Percentiles rank a stretch among this genome's conserved stretches.
These are phyloP conservation scores for Diaporthe eres DNA, from an alignment of 2,329 filamentous ascomycete genomes.

Conservation along the genomic window DNA sequence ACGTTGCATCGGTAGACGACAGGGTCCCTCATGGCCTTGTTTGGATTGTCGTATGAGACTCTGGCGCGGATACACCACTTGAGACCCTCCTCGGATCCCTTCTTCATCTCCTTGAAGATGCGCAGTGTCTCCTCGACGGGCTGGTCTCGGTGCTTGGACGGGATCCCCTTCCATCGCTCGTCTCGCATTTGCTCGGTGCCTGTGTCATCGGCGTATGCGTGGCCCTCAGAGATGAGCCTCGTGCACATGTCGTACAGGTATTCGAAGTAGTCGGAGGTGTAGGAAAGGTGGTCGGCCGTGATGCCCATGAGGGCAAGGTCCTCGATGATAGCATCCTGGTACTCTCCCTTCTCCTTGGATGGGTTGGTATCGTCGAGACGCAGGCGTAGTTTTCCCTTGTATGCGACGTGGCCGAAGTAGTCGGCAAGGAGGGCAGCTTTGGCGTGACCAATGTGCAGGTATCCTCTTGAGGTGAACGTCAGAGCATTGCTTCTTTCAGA, in stretches of 20 bases:
- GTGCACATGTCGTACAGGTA: conserved; percentile 89
- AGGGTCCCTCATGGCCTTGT: conserved; percentile 96
- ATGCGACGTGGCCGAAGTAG: conserved; percentile 95
- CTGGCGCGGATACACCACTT: conserved; percentile 95
- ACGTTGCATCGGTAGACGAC: conserved; percentile 96
- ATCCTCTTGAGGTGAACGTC: conserved; percentile 66
- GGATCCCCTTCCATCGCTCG: conserved; percentile 86
- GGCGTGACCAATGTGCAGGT: conserved; percentile 95
- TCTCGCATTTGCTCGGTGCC: conserved; percentile 89
- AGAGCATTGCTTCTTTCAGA: conserved; percentile 2
- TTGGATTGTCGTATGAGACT: conserved; percentile 90
- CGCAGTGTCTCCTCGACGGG: conserved; percentile 86
- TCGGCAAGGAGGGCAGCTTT: conserved; percentile 95
- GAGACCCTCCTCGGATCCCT: conserved; percentile 81
- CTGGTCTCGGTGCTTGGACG: conserved; percentile 85
- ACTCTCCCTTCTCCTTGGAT: conserved; percentile 97
- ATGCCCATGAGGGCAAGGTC: conserved; percentile 94
- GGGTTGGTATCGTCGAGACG: conserved; percentile 99
- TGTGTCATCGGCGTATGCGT: conserved; percentile 96
- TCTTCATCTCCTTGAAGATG: conserved; percentile 95
- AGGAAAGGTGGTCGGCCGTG: conserved; percentile 86
- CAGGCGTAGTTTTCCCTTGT: conserved; percentile 90
- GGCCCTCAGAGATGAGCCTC: conserved; percentile 85
- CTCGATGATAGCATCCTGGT: conserved; percentile 92
- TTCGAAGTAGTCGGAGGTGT: conserved; percentile 97